Evolutionary conservation across 2,329 filamentous ascomycete genomes (phyloP), one percentile per base, ranked within the genome.

Genomic region (Orbilia javanica): DNA sequence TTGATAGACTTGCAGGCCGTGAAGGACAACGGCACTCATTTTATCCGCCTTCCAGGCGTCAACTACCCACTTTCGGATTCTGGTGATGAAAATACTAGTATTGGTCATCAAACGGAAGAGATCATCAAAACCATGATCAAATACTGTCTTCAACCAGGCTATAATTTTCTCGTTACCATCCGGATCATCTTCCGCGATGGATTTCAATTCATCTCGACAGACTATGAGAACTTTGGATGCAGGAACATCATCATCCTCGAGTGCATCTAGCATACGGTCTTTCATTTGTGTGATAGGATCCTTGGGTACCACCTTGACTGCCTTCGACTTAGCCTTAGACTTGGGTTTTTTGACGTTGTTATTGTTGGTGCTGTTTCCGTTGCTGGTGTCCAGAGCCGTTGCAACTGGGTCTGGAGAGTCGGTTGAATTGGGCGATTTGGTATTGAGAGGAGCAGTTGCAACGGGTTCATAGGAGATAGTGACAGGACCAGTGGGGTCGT

Each of bases 61-160:
- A 27, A 78, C 74, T 48, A 78, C 72, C 74, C 67, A 78, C 18
- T 72, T 78, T 15, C 74, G 39, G 25, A 78, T 57, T 25, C 74
- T 65, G 31, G 60, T 72, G 27, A 78, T 64, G 22, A 78, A 68
- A 27, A 48, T 29, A 11, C 25, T 18, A 22, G 62, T 39, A 18
- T 46, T 46, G 8, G 74, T 78, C 74, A 78, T 78, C 7, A 68
- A 4, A 13, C 55, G 57, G 44, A 78, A 78, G 4, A 78, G 31
- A 2, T 78, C 74, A 55, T 78, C 74, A 42, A 67, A 72, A 20
- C 67, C 74, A 72, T 78, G 60, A 34, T 78, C 74, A 64, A 78
- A 78, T 27, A 78, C 34, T 1, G 74, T 72, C 44, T 78, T 78
- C 20, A 78, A 27, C 74, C 74, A 78, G 13, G 67, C 63, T 15